Evolutionary conservation across 2,329 filamentous ascomycete species (phyloP).

Genomic region (Botrytis fabae): DNA sequence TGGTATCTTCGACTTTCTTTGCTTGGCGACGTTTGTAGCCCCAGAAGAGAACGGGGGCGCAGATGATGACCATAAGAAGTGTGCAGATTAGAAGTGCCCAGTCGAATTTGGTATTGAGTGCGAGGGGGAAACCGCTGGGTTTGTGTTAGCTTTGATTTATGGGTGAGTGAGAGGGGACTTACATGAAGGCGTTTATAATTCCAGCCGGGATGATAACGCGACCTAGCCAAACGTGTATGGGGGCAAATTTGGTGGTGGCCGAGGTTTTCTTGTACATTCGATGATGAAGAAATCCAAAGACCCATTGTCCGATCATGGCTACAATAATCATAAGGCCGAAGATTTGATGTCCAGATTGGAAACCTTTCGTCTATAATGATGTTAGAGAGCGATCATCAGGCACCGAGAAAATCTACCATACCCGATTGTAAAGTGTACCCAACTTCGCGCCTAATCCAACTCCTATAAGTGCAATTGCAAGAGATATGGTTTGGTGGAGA

Average conservation of each 20-base stretch:
- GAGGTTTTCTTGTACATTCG: slow-evolving; percentile 53
- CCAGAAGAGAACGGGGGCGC: slow-evolving; percentile 37
- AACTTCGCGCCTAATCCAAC: slow-evolving; percentile 53
- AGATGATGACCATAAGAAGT: slow-evolving; percentile 45
- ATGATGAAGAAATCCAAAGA: slow-evolving; percentile 58
- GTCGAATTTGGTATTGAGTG: slow-evolving; percentile 50
- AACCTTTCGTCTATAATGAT: slow-evolving; percentile 50
- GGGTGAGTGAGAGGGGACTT: slow-evolving; percentile 32
- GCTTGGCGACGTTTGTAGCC: slow-evolving; percentile 14
- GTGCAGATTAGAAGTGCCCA: slow-evolving; percentile 52
- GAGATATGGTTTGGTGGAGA: slow-evolving; percentile 52
- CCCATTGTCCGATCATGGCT: slow-evolving; percentile 54
- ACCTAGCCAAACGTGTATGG: slow-evolving; percentile 59
- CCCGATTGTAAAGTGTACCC: slow-evolving; percentile 54
- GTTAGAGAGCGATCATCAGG: background rate
- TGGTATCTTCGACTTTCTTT: background rate
- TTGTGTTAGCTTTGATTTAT: slow-evolving; percentile 3
- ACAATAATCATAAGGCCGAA: slow-evolving; percentile 57
- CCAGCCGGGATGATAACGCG: slow-evolving; percentile 55
- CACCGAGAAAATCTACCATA: slow-evolving; percentile 43
- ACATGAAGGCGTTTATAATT: slow-evolving; percentile 58
- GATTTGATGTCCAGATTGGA: slow-evolving; percentile 57
- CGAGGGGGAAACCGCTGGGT: slow-evolving; percentile 57
- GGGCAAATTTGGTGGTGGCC: slow-evolving; percentile 51
- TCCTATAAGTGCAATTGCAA: slow-evolving; percentile 51